Evolutionary conservation across 2,329 filamentous ascomycete genomes (phyloP).

Genomic region (Botryotinia convoluta): DNA sequence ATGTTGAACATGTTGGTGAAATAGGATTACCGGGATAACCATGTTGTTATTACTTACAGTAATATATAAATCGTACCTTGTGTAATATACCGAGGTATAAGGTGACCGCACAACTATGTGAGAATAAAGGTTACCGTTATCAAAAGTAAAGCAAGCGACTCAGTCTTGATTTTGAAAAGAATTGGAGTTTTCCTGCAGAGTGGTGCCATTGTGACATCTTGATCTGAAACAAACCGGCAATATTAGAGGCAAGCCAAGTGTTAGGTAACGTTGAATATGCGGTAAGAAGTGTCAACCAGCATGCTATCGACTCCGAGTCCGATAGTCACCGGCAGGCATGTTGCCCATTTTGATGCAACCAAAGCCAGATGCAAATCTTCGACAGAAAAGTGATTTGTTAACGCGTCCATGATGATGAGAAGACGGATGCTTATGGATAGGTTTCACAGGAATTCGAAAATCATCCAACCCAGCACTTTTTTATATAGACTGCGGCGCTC

Average conservation of each 20-base stretch:
- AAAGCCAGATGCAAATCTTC: background rate
- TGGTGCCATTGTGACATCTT: background rate
- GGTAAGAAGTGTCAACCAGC: background rate
- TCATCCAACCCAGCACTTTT: background rate
- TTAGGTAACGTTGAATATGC: background rate
- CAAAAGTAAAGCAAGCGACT: background rate
- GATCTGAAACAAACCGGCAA: background rate
- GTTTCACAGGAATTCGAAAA: background rate
- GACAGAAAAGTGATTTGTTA: background rate
- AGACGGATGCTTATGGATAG: background rate
- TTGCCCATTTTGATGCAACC: background rate
- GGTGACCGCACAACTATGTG: background rate
- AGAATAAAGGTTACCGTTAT: background rate
- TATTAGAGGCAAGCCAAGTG: background rate
- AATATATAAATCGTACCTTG: background rate
- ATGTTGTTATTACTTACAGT: background rate
- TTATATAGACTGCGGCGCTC: background rate
- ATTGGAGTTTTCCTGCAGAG: background rate
- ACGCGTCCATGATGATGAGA: background rate
- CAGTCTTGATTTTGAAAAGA: background rate
- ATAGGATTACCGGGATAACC: background rate
- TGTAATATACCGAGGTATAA: background rate
- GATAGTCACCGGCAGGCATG: background rate
- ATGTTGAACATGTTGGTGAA: background rate
- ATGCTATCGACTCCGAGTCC: background rate